phyloP scores from a whole-genome alignment of 2,329 filamentous ascomycete species.

The Stagonosporopsis vannaccii region DNA sequence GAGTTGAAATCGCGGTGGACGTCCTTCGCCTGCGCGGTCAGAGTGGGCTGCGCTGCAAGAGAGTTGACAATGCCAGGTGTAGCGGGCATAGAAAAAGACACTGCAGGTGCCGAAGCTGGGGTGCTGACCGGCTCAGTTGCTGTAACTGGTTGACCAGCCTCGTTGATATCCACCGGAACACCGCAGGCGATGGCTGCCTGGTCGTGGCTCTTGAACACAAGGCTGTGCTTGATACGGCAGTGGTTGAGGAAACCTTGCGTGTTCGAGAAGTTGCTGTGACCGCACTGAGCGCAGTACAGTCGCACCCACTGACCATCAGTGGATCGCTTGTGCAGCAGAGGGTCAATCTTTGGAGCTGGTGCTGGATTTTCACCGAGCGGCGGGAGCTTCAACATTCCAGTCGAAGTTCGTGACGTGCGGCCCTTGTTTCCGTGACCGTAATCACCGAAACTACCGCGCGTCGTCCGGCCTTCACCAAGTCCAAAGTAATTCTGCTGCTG shows the following conservation, averaged over 20 bases:
- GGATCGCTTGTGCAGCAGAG: constrained; percentile 83
- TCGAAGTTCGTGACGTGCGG: constrained; percentile 64
- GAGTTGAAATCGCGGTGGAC: constrained; percentile 42
- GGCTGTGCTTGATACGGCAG: constrained; percentile 92
- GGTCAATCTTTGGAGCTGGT: constrained; percentile 71
- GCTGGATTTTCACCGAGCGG: constrained; percentile 53
- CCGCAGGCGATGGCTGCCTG: constrained; percentile 89
- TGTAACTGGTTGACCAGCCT: constrained; percentile 50
- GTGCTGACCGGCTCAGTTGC: constrained; percentile 42
- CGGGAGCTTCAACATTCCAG: constrained; percentile 57
- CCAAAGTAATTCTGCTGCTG: constrained; percentile 49
- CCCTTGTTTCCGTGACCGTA: constrained; percentile 57
- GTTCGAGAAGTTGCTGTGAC: constrained; percentile 90
- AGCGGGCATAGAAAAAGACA: constrained; percentile 36
- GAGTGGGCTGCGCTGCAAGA: constrained; percentile 39
- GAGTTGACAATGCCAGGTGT: constrained; percentile 47
- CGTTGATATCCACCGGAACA: constrained; percentile 76
- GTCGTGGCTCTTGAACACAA: constrained; percentile 95
- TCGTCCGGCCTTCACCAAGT: constrained; percentile 73
- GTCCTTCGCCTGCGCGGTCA: constrained; percentile 37
- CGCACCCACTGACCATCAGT: constrained; percentile 86
- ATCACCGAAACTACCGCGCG: constrained; percentile 76
- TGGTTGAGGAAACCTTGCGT: constrained; percentile 99
- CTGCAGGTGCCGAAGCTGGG: constrained; percentile 38
- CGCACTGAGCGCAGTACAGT: constrained; percentile 85